Percentiles rank a stretch among this genome's conserved stretches.
Conservation (phyloP, 2,329 filamentous ascomycete species). For the Penicillium sclerotigenum region DNA sequence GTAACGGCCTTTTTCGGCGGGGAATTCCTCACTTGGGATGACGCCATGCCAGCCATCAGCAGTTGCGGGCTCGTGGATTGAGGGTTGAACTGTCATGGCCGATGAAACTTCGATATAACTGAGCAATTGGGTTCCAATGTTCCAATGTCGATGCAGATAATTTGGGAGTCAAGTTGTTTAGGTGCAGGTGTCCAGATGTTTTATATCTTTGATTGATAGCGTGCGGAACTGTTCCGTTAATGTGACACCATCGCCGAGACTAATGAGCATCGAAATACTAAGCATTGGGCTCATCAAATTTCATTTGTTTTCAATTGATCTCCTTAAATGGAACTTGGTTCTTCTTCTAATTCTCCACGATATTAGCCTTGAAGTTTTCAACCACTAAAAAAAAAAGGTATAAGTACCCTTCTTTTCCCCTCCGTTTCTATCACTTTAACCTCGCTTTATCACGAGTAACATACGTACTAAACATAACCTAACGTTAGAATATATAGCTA, state of each 20-base stretch:
- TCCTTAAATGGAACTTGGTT: too few relatives aligned
- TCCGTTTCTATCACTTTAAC: too few relatives aligned
- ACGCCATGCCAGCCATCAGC: slow-evolving; percentile 49
- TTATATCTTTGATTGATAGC: neutral
- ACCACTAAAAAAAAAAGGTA: too few relatives aligned
- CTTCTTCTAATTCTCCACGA: too few relatives aligned
- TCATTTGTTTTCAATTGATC: too few relatives aligned
- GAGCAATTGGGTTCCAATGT: neutral
- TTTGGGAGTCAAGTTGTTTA: neutral
- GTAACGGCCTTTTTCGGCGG: slow-evolving; percentile 52
- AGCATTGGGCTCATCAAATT: neutral
- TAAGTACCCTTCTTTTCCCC: too few relatives aligned
- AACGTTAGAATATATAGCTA: too few relatives aligned
- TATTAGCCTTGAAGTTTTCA: too few relatives aligned
- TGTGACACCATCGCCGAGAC: neutral
- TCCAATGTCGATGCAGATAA: neutral
- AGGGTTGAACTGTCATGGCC: neutral
- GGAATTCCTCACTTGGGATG: slow-evolving; percentile 49
- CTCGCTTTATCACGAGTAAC: too few relatives aligned
- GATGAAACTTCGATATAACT: neutral
- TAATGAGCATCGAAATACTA: neutral
- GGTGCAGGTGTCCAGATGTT: neutral
- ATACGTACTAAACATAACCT: too few relatives aligned
- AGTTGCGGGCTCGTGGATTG: slow-evolving; percentile 23
- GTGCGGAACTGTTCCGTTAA: neutral